Percentiles rank a stretch among this genome's conserved stretches.
Conservation (phyloP, 495 filamentous ascomycete genomes). For the Parachaetomium inaequale region DNA sequence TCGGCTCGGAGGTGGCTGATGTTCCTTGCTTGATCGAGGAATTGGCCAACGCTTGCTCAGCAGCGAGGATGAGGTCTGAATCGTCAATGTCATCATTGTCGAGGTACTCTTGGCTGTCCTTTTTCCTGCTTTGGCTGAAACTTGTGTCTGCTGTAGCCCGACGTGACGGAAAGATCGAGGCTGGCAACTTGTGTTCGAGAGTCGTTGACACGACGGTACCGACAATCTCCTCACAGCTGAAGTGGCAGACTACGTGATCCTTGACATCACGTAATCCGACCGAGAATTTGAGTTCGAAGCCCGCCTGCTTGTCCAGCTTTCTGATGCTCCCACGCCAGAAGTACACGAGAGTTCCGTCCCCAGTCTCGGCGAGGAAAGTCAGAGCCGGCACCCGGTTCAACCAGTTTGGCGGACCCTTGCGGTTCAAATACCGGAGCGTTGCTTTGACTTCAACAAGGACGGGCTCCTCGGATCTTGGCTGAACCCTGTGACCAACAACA, state of each 20-base stretch:
- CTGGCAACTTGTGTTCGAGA: slow-evolving; percentile 60
- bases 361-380: slow-evolving; percentile 72
- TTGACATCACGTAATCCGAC: slow-evolving; percentile 52
- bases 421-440: slow-evolving; percentile 70
- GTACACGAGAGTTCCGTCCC: slow-evolving; percentile 68
- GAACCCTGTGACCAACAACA: slow-evolving; percentile 26
- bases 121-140: background rate
- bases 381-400: slow-evolving; percentile 60
- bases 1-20: slow-evolving; percentile 14
- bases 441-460: slow-evolving; percentile 62
- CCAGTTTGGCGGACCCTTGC: slow-evolving; percentile 58
- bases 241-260: slow-evolving; percentile 65
- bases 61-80: slow-evolving; percentile 26
- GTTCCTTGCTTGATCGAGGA: slow-evolving; percentile 1
- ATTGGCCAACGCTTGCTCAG: slow-evolving; percentile 17
- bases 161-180: slow-evolving; percentile 48
- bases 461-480: slow-evolving; percentile 20
- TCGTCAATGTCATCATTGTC: slow-evolving; percentile 27
- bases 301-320: slow-evolving; percentile 55
- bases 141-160: background rate
- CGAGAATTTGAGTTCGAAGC: slow-evolving; percentile 59
- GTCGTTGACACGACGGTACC: slow-evolving; percentile 66
- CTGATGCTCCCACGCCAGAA: slow-evolving; percentile 72
- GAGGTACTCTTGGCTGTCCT: slow-evolving; percentile 9
- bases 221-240: slow-evolving; percentile 87